phyloP scores from a whole-genome alignment of 768 basidiomycete genomes.

The Tulasnella sp. region DNA sequence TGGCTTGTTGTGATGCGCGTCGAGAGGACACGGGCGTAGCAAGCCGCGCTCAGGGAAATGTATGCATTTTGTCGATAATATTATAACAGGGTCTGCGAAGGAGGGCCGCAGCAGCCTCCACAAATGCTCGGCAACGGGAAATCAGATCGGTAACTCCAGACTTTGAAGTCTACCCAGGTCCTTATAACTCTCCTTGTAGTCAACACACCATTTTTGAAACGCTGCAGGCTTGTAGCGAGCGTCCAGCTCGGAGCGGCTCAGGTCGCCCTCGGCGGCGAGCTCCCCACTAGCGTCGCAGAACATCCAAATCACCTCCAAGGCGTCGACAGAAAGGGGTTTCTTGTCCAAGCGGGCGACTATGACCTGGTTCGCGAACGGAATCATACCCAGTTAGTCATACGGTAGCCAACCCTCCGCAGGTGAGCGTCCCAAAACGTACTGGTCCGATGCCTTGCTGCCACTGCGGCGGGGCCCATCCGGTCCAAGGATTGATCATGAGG shows the following conservation, averaged over 20 bases:
- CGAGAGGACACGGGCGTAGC: background rate
- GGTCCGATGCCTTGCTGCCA: slow-evolving; percentile 23
- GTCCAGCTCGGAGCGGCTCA: background rate
- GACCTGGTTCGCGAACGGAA: background rate
- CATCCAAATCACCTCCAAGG: slow-evolving; percentile 10
- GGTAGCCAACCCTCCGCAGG: background rate
- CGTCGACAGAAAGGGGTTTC: background rate
- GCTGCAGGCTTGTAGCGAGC: slow-evolving; percentile 3
- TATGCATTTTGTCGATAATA: background rate
- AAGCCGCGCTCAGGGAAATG: background rate
- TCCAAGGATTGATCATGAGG: slow-evolving; percentile 14
- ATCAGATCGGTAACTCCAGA: background rate
- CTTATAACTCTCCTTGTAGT: background rate
- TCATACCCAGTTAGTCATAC: background rate
- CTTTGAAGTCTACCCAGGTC: background rate
- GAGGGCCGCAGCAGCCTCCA: background rate
- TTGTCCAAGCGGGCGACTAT: slow-evolving; percentile 5
- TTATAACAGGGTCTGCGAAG: background rate
- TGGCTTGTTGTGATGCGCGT: background rate
- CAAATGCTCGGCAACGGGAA: background rate
- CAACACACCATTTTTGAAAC: slow-evolving; percentile 9
- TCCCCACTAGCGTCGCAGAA: slow-evolving; percentile 5
- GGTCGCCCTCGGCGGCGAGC: background rate
- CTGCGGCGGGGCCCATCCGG: slow-evolving; percentile 6
- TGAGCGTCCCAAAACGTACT: background rate